These are phyloP conservation scores for Colletotrichum sp. DNA, from an alignment of 2,329 filamentous ascomycete genomes.

Conservation along the genomic window DNA sequence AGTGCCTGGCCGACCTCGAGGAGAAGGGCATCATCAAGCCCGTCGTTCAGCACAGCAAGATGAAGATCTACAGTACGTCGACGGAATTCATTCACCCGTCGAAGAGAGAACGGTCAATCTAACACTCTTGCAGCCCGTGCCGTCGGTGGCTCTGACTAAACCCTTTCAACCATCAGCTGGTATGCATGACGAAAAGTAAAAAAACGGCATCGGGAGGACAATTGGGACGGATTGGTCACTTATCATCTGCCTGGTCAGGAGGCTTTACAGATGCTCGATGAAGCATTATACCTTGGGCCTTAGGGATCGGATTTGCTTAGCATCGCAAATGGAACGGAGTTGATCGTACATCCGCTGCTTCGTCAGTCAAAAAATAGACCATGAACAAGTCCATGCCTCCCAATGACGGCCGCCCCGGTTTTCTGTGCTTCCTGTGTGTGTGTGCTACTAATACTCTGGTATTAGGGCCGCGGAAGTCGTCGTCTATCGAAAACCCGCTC, in stretches of 20 bases:
- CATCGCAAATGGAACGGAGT: slow-evolving; percentile 23
- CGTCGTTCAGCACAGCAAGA: slow-evolving; percentile 93
- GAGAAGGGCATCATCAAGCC: slow-evolving; percentile 99
- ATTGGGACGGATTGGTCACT: slow-evolving; percentile 17
- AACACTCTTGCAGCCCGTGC: slow-evolving; percentile 58
- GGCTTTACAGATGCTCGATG: slow-evolving; percentile 23
- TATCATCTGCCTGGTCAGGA: slow-evolving; percentile 22
- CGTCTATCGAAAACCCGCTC: not conserved
- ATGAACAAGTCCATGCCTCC: slow-evolving; percentile 19
- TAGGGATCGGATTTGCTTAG: slow-evolving; percentile 23
- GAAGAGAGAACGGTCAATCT: slow-evolving; percentile 20
- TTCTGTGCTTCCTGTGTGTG: not conserved
- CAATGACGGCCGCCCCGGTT: not conserved
- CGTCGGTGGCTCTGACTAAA: slow-evolving; percentile 57
- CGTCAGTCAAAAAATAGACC: slow-evolving; percentile 19
- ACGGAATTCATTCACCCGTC: not conserved
- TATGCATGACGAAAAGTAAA: slow-evolving; percentile 19
- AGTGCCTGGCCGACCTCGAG: slow-evolving; percentile 90
- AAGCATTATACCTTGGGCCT: slow-evolving; percentile 22
- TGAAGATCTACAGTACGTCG: slow-evolving; percentile 91
- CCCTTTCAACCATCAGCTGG: slow-evolving; percentile 1
- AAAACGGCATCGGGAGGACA: slow-evolving; percentile 13
- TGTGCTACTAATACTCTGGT: not conserved
- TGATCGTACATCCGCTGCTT: slow-evolving; percentile 22
- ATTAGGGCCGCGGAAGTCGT: not conserved